These are phyloP conservation scores for Shiraia bambusicola DNA, from an alignment of 2,329 filamentous ascomycete species.

Conservation along the genomic window DNA sequence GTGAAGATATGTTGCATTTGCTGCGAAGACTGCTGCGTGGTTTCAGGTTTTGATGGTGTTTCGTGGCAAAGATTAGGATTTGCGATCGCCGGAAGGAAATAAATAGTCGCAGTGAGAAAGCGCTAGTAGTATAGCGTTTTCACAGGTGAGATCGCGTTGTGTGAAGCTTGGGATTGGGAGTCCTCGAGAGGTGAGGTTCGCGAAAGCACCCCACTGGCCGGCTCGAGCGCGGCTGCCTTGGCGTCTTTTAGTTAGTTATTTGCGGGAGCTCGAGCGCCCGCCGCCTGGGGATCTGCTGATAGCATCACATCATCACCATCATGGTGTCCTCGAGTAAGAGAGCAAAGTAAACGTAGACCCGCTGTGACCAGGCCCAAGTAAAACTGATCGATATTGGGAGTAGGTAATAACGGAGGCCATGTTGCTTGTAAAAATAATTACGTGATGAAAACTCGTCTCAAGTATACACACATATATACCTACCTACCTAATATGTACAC, in stretches of 20 bases:
- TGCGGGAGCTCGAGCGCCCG: slow-evolving; percentile 29
- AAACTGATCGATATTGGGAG: too few species aligned
- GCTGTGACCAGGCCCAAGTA: too few species aligned
- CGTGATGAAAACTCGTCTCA: slow-evolving; percentile 1
- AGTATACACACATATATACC: not conserved
- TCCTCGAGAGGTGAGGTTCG: slow-evolving; percentile 30
- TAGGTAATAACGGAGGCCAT: too few species aligned
- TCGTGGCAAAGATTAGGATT: slow-evolving; percentile 6
- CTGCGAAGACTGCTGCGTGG: slow-evolving; percentile 20
- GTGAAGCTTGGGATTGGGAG: slow-evolving; percentile 18
- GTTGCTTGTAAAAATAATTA: too few species aligned
- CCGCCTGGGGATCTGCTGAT: slow-evolving; percentile 23
- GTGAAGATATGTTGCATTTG: slow-evolving; percentile 63
- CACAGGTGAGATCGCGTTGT: slow-evolving; percentile 18
- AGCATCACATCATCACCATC: too few species aligned
- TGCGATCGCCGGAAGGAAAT: slow-evolving; percentile 8
- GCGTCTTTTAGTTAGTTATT: too few species aligned
- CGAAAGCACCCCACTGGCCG: slow-evolving; percentile 23
- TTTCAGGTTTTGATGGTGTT: slow-evolving; percentile 9
- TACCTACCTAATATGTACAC: too few species aligned
- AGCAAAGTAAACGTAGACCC: too few species aligned
- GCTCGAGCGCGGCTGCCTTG: slow-evolving; percentile 19
- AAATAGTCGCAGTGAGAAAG: slow-evolving; percentile 9
- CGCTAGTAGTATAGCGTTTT: slow-evolving; percentile 9
- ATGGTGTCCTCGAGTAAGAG: too few species aligned